Percentiles rank a stretch among this genome's conserved stretches.
Conservation (phyloP, 192 early-diverging fungal genomes). For the Dispira parvispora region DNA sequence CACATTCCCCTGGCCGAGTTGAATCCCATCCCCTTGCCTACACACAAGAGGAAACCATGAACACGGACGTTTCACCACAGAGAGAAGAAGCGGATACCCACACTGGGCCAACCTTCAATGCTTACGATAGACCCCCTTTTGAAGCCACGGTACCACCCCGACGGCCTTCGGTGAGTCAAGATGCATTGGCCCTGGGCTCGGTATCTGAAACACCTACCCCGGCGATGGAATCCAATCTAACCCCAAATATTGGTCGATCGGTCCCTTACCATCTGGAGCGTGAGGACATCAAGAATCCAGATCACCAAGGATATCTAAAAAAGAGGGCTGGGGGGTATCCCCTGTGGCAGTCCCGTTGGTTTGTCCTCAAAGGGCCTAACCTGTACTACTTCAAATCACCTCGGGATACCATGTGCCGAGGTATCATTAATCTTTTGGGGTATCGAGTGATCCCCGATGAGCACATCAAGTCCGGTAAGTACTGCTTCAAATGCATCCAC, state of each 20-base stretch:
- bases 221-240: neutral
- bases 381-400: slow-evolving; percentile 41
- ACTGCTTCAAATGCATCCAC: slow-evolving; percentile 42
- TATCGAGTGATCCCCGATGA: slow-evolving; percentile 44
- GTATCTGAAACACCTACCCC: no score
- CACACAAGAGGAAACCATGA: no score
- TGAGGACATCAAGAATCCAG: slow-evolving; percentile 19
- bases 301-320: slow-evolving; percentile 40
- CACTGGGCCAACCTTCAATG: no score
- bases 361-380: slow-evolving; percentile 36
- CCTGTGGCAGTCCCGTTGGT: slow-evolving; percentile 44
- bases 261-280: slow-evolving; percentile 9
- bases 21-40: no score
- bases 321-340: slow-evolving; percentile 40
- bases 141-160: no score
- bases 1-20: no score
- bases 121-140: no score
- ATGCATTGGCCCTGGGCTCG: no score
- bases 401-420: slow-evolving; percentile 20
- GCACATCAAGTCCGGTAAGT: slow-evolving; percentile 37
- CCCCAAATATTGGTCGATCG: neutral
- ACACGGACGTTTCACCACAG: no score
- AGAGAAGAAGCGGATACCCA: no score
- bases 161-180: no score
- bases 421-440: slow-evolving; percentile 37